Base-by-base conservation (phyloP, 1,139 yeast species). In the Debaryomyces fabryi region DNA sequence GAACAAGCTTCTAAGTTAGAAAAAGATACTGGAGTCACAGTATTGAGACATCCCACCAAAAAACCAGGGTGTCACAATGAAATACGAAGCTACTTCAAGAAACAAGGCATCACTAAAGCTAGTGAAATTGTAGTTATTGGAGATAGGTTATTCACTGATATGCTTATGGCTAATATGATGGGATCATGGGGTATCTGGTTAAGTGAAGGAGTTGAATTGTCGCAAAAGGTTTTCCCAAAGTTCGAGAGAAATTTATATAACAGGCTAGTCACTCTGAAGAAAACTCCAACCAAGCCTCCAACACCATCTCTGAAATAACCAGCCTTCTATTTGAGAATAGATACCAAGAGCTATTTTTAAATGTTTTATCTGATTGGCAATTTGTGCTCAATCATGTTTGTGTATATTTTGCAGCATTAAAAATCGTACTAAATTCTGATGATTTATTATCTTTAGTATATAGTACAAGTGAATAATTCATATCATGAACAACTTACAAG, bases 131-230 rank as follows among this genome's bases (percentile, higher is more conserved):
- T 91, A 0, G 85, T 93, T 4, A 81, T 93, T 16, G 99, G 99
- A 0, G 99, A 93, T 59, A 70, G 99, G 34, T 74, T 93, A 35
- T 83, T 91, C 67, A 93, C 99, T 0, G 99, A 93, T 64, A 81
- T 93, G 51, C 70, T 92, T 47, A 88, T 93, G 97, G 97, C 97
- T 16, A 92, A 92, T 58, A 76, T 85, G 76, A 90, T 92, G 96
- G 96, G 96, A 0, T 78, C 96, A 0, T 81, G 83, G 69, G 89
- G 95, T 0, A 77, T 90, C 5, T 93, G 98, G 97, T 63, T 93
- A 1, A 72, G 78, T 49, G 83, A 83, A 44, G 97, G 97, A 2
- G 96, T 91, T 1, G 74, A 76, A 46, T 72, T 76, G 42, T 78
- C 86, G 2, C 65, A 72, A 29, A 76, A 79, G 49, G 42, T 74